Base-by-base conservation (phyloP, 2,329 filamentous ascomycete species). In the Hymenoscyphus albidus region DNA sequence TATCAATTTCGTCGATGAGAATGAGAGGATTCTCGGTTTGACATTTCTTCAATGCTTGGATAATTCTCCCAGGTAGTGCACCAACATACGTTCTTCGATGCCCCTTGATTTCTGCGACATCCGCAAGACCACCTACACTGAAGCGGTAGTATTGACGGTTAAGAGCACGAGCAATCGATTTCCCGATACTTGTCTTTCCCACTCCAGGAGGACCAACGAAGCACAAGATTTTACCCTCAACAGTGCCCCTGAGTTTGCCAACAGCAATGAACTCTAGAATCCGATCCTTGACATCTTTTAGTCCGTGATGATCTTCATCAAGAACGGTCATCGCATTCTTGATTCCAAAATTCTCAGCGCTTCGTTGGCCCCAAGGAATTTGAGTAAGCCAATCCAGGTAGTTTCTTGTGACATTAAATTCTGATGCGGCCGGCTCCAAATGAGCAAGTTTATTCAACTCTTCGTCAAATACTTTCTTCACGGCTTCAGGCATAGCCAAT, bases 301-400 rank as follows among this genome's bases (percentile, higher is more conserved):
- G 79, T 0, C 95, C 95, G 76, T 99, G 93, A 76, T 99, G 95
- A 74, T 99, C 95, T 77, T 98, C 93, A 70, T 99, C 93, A 63
- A 99, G 79, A 9, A 99, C 94, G 61, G 84, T 88, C 79, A 93
- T 89, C 7, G 95, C 95, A 72, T 99, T 91, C 71, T 91, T 85
- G 70, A 99, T 97, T 59, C 89, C 92, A 77, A 99, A 99, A 77
- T 98, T 99, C 80, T 99, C 95, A 0, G 93, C 89, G 71, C 93
- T 97, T 74, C 93, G 86, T 77, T 95, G 91, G 58, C 95, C 95
- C 95, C 95, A 99, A 0, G 95, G 95, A 56, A 99, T 95, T 77
- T 98, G 94, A 6, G 95, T 99, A 51, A 99, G 84, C 95, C 96
- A 99, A 79, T 99, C 96, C 44, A 99, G 83, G 77, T 99, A 99